Conservation (phyloP, 2,329 filamentous ascomycete genomes). For the Hypoxylon sp. region DNA sequence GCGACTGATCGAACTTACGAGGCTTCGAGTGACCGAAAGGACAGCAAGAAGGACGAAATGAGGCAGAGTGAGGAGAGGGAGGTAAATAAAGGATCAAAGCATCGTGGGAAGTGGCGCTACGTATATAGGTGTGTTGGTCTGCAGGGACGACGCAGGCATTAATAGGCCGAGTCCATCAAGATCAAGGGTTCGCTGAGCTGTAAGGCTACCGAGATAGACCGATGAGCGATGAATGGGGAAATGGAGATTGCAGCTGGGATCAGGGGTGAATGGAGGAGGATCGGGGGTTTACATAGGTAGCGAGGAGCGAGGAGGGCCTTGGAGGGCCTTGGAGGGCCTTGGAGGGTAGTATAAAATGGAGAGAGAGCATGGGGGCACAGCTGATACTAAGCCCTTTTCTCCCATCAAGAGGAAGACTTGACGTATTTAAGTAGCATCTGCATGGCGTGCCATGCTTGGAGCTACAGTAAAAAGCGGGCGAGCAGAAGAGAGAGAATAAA, state of each 20-base stretch:
- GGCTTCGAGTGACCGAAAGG: background rate
- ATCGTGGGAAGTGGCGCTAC: constrained; percentile 11
- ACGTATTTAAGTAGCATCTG: constrained; percentile 1
- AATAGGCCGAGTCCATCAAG: constrained; percentile 11
- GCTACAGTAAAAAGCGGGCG: constrained; percentile 3
- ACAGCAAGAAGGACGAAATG: constrained; percentile 9
- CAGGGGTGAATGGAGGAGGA: constrained; percentile 19
- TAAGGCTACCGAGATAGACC: background rate
- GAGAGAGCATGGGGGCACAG: constrained; percentile 14
- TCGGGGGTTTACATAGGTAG: constrained; percentile 35
- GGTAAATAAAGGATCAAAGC: constrained; percentile 5
- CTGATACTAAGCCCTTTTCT: background rate
- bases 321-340: too few species aligned
- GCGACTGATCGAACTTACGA: constrained; percentile 5
- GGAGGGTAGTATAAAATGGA: constrained; percentile 31
- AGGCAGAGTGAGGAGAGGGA: constrained; percentile 7
- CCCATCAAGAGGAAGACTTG: constrained; percentile 1
- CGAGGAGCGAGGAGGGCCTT: too few species aligned
- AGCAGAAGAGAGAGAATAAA: constrained; percentile 1
- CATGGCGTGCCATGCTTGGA: background rate
- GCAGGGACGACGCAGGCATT: background rate
- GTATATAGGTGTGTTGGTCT: constrained; percentile 2
- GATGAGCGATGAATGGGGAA: constrained; percentile 1
- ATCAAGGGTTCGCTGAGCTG: constrained; percentile 1
- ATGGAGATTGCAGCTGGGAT: constrained; percentile 8